Base-by-base conservation (phyloP, 2,329 filamentous ascomycete genomes). In the Aspergillus luchuensis region DNA sequence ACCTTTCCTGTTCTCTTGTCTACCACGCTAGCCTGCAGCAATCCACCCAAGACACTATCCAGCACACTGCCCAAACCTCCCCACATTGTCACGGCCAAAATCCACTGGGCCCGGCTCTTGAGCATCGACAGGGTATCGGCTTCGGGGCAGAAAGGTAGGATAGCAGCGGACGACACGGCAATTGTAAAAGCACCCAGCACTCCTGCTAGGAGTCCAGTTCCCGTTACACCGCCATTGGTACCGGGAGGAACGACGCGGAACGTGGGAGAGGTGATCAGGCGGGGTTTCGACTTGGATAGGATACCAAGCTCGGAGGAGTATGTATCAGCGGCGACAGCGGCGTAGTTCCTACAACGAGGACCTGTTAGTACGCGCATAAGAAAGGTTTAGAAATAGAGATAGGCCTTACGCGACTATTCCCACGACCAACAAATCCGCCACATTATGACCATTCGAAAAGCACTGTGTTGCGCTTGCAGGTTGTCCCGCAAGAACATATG, bases 281-380 rank as follows among this genome's bases (percentile, higher is more conserved):
- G 87, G 8, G 95, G 95, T 48, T 86, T 80, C 23, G 84, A 84
- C 61, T 83, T 86, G 6, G 93, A 90, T 11, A 99, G 82, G 59
- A 99, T 99, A 13, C 95, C 95, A 19, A 99, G 87, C 79, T 99
- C 95, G 10, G 92, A 97, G 59, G 91, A 93, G 74, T 97, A 95
- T 0, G 95, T 99, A 75, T 99, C 95, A 53, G 94, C 91, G 19
- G 92, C 88, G 8, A 96, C 92, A 52, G 91, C 91, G 25, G 92
- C 94, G 72, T 99, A 99, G 79, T 97, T 94, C 45, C 77, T 79
- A 58, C 23, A 3, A 41, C 1, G 30, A 6, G 8, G 23, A 43
- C 10, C 2, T 36, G 52, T 45, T 38, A 33, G 33, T 15, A 36
- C 10, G 33, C 33, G 5, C 28, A 17, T 53, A 13, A 41, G 4